phyloP scores from a whole-genome alignment of 2,329 filamentous ascomycete genomes.

The Hymenoscyphus repandus region DNA sequence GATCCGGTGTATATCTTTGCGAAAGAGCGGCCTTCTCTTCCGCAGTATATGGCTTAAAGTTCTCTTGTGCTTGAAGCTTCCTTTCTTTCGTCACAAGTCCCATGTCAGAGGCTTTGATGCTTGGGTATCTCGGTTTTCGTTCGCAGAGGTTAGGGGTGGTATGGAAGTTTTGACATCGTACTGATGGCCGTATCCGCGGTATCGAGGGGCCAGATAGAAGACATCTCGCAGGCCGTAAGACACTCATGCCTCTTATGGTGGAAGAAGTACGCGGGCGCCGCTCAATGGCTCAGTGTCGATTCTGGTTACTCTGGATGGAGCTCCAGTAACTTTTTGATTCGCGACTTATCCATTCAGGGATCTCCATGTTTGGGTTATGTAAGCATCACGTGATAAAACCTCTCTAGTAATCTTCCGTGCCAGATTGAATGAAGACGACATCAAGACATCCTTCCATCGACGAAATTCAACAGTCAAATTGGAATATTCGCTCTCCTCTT shows the following conservation, averaged over 20 bases:
- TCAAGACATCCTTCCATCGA: too few relatives aligned
- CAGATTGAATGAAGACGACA: too few relatives aligned
- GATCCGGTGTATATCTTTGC: constrained; percentile 70
- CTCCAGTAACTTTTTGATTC: background rate
- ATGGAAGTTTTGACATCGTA: constrained; percentile 45
- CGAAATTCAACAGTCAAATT: too few relatives aligned
- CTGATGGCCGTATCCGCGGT: constrained; percentile 34
- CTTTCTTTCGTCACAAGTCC: constrained; percentile 18
- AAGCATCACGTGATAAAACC: background rate
- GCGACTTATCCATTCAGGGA: background rate
- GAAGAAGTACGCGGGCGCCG: constrained; percentile 15
- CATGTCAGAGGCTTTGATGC: constrained; percentile 33
- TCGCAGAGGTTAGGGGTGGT: constrained; percentile 34
- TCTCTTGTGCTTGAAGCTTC: constrained; percentile 31
- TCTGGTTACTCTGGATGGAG: background rate
- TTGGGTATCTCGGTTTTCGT: constrained; percentile 36
- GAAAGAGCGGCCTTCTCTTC: constrained; percentile 59
- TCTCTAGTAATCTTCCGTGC: too few relatives aligned
- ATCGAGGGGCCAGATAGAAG: constrained; percentile 44
- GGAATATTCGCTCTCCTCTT: too few relatives aligned
- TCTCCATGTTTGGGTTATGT: background rate
- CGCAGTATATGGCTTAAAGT: constrained; percentile 60
- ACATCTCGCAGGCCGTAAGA: constrained; percentile 43
- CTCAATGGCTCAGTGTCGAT: constrained; percentile 23
- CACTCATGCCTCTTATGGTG: constrained; percentile 38